These are phyloP conservation scores for Aspergillus homomorphus DNA, from an alignment of 495 filamentous ascomycete genomes.

Conservation along the genomic window DNA sequence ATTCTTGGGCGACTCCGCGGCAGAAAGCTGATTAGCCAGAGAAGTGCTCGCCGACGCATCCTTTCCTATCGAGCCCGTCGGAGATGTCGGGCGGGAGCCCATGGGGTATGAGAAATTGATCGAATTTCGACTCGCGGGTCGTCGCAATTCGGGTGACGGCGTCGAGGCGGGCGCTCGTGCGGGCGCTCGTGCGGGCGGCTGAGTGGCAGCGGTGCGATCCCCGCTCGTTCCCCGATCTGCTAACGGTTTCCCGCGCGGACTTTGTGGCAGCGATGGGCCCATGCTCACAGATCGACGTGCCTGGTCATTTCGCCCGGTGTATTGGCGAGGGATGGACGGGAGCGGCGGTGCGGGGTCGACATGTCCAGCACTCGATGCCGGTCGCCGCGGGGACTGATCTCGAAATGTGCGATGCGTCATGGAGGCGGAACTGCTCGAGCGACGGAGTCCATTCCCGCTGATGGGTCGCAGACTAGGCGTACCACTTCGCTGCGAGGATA, in stretches of 20 bases:
- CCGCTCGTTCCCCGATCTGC: conserved; percentile 40
- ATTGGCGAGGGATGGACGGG: conserved; percentile 60
- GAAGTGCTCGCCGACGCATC: conserved; percentile 15
- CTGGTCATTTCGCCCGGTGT: conserved; percentile 30
- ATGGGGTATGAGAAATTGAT: conserved; percentile 88
- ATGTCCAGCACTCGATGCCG: conserved; percentile 41
- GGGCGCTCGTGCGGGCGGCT: conserved; percentile 19
- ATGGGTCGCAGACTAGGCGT: conserved; percentile 36
- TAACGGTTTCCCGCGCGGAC: conserved; percentile 40
- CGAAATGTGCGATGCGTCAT: conserved; percentile 87
- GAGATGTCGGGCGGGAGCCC: conserved; percentile 48
- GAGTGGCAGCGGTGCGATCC: conserved; percentile 31
- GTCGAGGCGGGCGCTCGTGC: conserved; percentile 28
- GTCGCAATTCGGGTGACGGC: conserved; percentile 46
- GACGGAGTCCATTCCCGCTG: conserved; percentile 49
- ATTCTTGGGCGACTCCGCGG: conserved; percentile 29
- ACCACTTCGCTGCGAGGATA: conserved; percentile 61
- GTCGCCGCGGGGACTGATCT: conserved; percentile 58
- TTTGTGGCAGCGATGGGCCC: conserved; percentile 49
- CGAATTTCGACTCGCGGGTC: conserved; percentile 62
- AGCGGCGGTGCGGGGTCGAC: conserved; percentile 60
- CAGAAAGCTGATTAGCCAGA: conserved; percentile 18
- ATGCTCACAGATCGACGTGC: conserved; percentile 52
- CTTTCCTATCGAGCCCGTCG: conserved; percentile 20
- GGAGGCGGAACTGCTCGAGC: conserved; percentile 68